These are phyloP conservation scores for Schizosaccharomyces lindneri DNA, from an alignment of 805 yeast genomes.

Conservation along the genomic window DNA sequence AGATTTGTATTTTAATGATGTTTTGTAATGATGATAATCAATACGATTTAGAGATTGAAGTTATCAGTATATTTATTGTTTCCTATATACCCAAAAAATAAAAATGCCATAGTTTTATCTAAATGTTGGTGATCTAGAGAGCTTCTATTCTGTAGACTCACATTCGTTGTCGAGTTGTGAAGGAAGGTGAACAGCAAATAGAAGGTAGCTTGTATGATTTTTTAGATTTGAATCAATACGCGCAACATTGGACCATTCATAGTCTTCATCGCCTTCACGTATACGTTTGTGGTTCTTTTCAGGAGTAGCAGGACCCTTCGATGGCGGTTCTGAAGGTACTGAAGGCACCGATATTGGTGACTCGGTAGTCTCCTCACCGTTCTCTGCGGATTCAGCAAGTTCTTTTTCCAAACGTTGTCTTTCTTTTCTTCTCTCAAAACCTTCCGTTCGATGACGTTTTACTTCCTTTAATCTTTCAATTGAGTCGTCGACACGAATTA, in stretches of 20 bases:
- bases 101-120: too few species aligned
- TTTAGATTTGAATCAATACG: constrained; percentile 65
- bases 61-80: too few species aligned
- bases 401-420: constrained; percentile 8
- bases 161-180: background rate
- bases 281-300: constrained; percentile 22
- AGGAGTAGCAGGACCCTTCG: constrained; percentile 6
- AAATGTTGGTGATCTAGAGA: too few species aligned
- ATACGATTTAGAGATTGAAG: too few species aligned
- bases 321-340: constrained; percentile 4
- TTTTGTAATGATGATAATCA: too few species aligned
- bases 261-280: constrained; percentile 64
- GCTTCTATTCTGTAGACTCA: background rate
- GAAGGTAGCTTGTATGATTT: constrained; percentile 78
- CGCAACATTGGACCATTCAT: constrained; percentile 64
- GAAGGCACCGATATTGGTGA: background rate
- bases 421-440: constrained; percentile 12
- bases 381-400: background rate
- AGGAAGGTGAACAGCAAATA: constrained; percentile 41
- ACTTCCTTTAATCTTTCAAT: constrained; percentile 58
- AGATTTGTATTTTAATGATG: too few species aligned
- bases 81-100: too few species aligned
- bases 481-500: constrained; percentile 56
- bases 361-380: background rate
- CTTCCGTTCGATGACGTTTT: constrained; percentile 26